Conservation (phyloP, 768 basidiomycete species). For the Daedaleopsis nitida region DNA sequence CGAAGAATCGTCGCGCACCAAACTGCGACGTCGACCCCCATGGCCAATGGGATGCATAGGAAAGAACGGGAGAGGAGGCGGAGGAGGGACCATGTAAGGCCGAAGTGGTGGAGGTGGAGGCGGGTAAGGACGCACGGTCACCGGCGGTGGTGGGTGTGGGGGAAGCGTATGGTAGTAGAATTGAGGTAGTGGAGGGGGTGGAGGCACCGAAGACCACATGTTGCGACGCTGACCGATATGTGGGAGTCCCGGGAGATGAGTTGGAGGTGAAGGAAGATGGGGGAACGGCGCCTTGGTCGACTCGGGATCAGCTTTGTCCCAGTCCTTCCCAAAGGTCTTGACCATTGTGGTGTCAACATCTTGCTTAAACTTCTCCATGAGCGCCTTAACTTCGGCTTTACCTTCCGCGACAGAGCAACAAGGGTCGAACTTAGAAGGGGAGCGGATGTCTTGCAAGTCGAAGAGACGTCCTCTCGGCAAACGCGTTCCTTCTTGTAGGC, state of each 20-base stretch:
- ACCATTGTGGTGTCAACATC: slow-evolving; percentile 23
- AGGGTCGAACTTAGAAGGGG: neutral
- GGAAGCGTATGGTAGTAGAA: neutral
- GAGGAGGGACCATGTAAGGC: neutral
- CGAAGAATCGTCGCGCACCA: neutral
- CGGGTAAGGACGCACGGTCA: neutral
- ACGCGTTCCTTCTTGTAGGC: neutral
- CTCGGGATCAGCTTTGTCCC: slow-evolving; percentile 2
- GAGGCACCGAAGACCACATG: neutral
- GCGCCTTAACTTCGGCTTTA: slow-evolving; percentile 23
- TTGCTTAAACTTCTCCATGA: slow-evolving; percentile 19
- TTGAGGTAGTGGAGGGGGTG: neutral
- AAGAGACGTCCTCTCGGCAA: neutral
- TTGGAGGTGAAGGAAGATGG: slow-evolving; percentile 5
- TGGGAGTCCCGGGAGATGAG: neutral
- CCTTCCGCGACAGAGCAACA: slow-evolving; percentile 21
- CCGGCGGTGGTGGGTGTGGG: neutral
- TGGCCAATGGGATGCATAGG: neutral
- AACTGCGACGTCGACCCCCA: neutral
- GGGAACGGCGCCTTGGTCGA: slow-evolving; percentile 3
- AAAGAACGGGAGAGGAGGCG: neutral
- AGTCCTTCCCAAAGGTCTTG: slow-evolving; percentile 23
- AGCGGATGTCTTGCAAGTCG: neutral
- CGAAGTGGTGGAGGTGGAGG: slow-evolving; percentile 6
- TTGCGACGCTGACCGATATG: neutral